Evolutionary conservation across 1,284 basidiomycete genomes (phyloP).

Genomic region (Waitea zeae): DNA sequence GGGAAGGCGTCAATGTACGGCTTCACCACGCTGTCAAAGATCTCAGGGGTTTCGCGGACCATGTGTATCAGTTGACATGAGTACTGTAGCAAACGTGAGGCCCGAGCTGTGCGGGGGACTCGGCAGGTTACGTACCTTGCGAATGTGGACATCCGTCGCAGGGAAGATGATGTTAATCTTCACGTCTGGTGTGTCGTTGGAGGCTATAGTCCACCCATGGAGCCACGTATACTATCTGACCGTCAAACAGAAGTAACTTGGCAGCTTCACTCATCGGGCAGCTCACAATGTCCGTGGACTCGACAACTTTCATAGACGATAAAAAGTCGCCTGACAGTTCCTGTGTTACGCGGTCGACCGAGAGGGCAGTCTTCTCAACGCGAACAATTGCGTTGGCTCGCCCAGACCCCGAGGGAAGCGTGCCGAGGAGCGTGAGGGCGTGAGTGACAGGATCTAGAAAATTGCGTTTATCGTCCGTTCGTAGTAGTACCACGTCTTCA

Average conservation of each 20-base stretch:
- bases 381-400: constrained; percentile 33
- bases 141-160: constrained; percentile 69
- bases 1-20: constrained; percentile 72
- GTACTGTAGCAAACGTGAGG: constrained; percentile 33
- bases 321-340: constrained; percentile 9
- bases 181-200: constrained; percentile 21
- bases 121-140: constrained; percentile 30
- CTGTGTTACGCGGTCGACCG: constrained; percentile 13
- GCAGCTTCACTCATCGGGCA: background rate
- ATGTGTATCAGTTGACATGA: constrained; percentile 57
- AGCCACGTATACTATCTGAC: constrained; percentile 21
- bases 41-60: constrained; percentile 64
- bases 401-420: constrained; percentile 12
- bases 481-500: no score
- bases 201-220: constrained; percentile 21
- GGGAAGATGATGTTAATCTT: constrained; percentile 68
- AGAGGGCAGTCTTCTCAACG: constrained; percentile 37
- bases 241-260: background rate
- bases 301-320: constrained; percentile 17
- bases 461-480: no score
- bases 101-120: background rate
- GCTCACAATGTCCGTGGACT: constrained; percentile 28
- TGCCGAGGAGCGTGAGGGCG: constrained; percentile 26
- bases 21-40: constrained; percentile 53
- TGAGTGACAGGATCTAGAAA: constrained; percentile 34